Evolutionary conservation across 805 yeast genomes (phyloP), one percentile per base, ranked within the genome.

Genomic region (Saturnispora galanensis): DNA sequence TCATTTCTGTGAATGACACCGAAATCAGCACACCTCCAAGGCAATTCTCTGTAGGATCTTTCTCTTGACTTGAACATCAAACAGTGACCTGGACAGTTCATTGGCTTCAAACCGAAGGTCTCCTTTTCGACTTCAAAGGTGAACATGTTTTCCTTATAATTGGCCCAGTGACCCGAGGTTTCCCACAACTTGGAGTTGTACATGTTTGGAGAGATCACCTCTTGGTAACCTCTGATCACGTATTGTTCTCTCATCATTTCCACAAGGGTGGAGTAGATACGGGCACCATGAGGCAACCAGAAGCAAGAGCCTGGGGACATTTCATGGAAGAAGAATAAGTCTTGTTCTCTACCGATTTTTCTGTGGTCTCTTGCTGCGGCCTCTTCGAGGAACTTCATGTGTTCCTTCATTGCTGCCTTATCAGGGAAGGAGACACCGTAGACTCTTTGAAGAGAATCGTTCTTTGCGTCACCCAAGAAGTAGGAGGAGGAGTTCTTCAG

Each of bases 351-450:
- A 65, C 99, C 99, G 54, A 93, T 82, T 68, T 81, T 89, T 69
- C 99, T 79, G 68, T 93, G 99, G 64, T 85, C 95, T 72, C 98
- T 85, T 64, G 80, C 77, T 47, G 95, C 85, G 37, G 98, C 98
- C 69, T 93, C 98, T 59, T 85, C 93, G 63, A 93, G 73, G 70
- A 90, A 93, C 64, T 88, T 85, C 68, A 90, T 67, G 64, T 93
- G 96, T 57, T 84, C 97, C 57, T 85, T 90, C 95, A 93, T 84
- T 56, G 78, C 76, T 67, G 88, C 87, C 74, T 93, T 90, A 67
- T 93, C 98, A 51, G 98, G 98, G 88, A 93, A 93, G 11, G 97
- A 84, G 52, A 93, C 81, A 77, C 98, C 98, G 64, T 93, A 93
- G 46, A 93, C 77, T 73, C 98, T 86, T 71, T 93, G 98, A 66